Evolutionary conservation across 75 land plant genomes (phyloP), one percentile per base, ranked within the genome.

Genomic region (Pinus albicaulis): DNA sequence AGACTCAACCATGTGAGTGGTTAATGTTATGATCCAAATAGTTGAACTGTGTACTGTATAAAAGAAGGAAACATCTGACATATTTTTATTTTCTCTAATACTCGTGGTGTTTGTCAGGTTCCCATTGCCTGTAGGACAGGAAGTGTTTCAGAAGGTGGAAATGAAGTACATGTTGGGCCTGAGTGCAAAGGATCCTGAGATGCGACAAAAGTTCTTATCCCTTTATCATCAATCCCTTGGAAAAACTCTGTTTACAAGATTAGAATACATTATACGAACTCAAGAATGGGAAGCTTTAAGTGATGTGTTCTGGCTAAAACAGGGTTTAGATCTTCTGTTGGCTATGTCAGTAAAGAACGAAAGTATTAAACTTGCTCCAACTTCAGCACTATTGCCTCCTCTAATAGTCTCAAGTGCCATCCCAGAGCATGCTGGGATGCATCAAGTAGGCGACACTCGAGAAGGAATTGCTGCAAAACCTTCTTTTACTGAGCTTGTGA

Each of bases 251-350:
- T 98, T 95, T 59, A 70, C 78, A 56, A 82, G 99, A 76, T 81
- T 98, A 59, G 94, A 98, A 71, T 98, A 86, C 73, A 98, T 98
- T 20, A 95, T 98, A 60, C 94, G 91, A 77, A 70, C 75, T 38
- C 99, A 98, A 78, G 99, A 98, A 25, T 98, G 99, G 99, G 99
- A 98, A 80, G 98, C 99, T 73, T 77, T 95, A 56, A 93, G 98
- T 80, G 99, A 98, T 85, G 92, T 90, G 19, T 98, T 98, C 83
- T 98, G 99, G 99, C 86, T 98, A 19, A 98, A 98, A 80, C 99
- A 98, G 78, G 95, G 94, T 0, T 86, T 98, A 74, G 99, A 98
- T 83, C 92, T 98, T 81, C 83, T 98, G 55, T 63, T 98, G 59
- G 98, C 99, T 55, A 85, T 98, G 17, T 83, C 95, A 52, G 94